Evolutionary conservation across 2,329 filamentous ascomycete genomes (phyloP).

Genomic region (Podosphaera aphanis): DNA sequence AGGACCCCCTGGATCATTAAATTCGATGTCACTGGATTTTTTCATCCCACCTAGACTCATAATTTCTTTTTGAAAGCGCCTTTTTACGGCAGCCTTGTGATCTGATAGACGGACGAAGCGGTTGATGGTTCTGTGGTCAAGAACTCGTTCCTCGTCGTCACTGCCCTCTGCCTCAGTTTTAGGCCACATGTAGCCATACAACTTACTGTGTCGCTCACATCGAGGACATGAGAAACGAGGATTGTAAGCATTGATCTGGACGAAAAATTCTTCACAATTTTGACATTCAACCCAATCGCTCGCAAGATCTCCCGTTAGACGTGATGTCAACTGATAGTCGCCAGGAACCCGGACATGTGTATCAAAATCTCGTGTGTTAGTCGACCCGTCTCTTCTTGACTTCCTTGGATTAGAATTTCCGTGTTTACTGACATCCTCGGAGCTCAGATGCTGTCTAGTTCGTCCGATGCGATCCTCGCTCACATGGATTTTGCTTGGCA

Average conservation of each 20-base stretch:
- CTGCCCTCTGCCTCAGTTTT: slow-evolving; percentile 70
- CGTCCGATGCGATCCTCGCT: too few relatives aligned
- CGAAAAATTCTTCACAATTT: slow-evolving; percentile 60
- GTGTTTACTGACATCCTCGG: too few relatives aligned
- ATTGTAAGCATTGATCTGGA: slow-evolving; percentile 71
- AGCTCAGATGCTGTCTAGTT: too few relatives aligned
- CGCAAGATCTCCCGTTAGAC: slow-evolving; percentile 49
- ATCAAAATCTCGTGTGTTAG: background rate
- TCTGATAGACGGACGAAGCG: slow-evolving; percentile 55
- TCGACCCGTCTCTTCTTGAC: background rate
- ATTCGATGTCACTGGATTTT: background rate
- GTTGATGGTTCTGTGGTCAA: slow-evolving; percentile 73
- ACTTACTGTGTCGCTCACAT: slow-evolving; percentile 83
- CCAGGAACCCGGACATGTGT: slow-evolving; percentile 32
- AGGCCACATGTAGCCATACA: slow-evolving; percentile 90
- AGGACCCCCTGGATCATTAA: background rate
- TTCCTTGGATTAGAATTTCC: background rate
- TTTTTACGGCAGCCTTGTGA: slow-evolving; percentile 21
- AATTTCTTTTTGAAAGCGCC: slow-evolving; percentile 4
- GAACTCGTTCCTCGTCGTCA: slow-evolving; percentile 39
- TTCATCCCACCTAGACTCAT: background rate
- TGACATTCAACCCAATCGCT: slow-evolving; percentile 78
- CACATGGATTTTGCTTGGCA: too few relatives aligned
- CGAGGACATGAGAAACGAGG: slow-evolving; percentile 71
- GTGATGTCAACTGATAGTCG: slow-evolving; percentile 62